These are phyloP conservation scores for Thozetella sp. DNA, from an alignment of 495 filamentous ascomycete genomes.

Conservation along the genomic window DNA sequence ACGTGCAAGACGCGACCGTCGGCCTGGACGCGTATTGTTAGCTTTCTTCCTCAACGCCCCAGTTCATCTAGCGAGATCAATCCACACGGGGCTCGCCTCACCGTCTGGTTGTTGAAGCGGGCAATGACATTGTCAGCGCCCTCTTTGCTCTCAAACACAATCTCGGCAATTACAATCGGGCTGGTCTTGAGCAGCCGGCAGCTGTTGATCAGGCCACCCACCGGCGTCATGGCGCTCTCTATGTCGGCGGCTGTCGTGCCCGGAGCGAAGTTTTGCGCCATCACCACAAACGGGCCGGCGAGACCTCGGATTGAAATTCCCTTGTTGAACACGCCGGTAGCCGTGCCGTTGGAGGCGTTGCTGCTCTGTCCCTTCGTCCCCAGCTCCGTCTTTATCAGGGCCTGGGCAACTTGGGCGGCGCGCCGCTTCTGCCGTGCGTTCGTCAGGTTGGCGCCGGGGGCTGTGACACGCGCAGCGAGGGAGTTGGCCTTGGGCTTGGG, in stretches of 20 bases:
- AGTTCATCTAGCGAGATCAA: no score
- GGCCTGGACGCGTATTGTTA: constrained; percentile 52
- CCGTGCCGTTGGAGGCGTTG: constrained; percentile 20
- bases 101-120: constrained; percentile 86
- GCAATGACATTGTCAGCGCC: constrained; percentile 79
- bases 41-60: no score
- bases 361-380: constrained; percentile 30
- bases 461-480: constrained; percentile 43
- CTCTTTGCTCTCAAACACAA: constrained; percentile 76
- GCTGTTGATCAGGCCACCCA: constrained; percentile 68
- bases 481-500: constrained; percentile 35
- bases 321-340: constrained; percentile 11
- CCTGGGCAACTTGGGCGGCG: constrained; percentile 30
- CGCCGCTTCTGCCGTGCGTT: constrained; percentile 24
- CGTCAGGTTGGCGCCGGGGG: constrained; percentile 28
- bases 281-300: constrained; percentile 80
- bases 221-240: constrained; percentile 76
- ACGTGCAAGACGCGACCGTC: constrained; percentile 83
- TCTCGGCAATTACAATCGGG: constrained; percentile 85
- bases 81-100: constrained; percentile 34
- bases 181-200: constrained; percentile 70
- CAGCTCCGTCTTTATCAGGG: constrained; percentile 28
- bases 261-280: constrained; percentile 86
- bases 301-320: constrained; percentile 80
- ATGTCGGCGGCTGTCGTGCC: constrained; percentile 96